Conservation (phyloP, 352 stramenopile species). For the Thalassiosira oceanica region DNA sequence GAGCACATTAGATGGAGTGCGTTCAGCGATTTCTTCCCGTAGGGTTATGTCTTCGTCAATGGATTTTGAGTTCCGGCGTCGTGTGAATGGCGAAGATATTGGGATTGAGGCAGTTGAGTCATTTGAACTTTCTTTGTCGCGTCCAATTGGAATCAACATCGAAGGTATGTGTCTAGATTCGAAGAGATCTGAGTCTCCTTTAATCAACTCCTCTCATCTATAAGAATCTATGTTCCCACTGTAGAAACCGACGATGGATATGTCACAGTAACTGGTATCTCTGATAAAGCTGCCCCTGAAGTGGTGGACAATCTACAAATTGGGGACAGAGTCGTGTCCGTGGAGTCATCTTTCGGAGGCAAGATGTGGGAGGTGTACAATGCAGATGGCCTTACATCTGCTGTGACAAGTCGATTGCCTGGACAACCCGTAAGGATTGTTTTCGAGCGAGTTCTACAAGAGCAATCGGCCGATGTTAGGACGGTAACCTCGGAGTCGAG, state of each 20-base stretch:
- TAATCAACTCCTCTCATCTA: no score
- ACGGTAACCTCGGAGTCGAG: slow-evolving; percentile 1
- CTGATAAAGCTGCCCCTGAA: slow-evolving; percentile 51
- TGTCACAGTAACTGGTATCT: slow-evolving; percentile 71
- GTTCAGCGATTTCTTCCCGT: slow-evolving; percentile 63
- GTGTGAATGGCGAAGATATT: not conserved
- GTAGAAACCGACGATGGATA: slow-evolving; percentile 73
- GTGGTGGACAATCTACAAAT: slow-evolving; percentile 59
- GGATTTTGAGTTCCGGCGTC: slow-evolving; percentile 64
- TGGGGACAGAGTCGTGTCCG: slow-evolving; percentile 69
- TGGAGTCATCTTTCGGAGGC: slow-evolving; percentile 68
- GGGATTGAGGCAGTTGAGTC: slow-evolving; percentile 30
- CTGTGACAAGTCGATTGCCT: slow-evolving; percentile 71
- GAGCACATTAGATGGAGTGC: slow-evolving; percentile 73
- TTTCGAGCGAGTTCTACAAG: slow-evolving; percentile 58
- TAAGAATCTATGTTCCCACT: not conserved
- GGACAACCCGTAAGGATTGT: slow-evolving; percentile 66
- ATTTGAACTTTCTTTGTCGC: slow-evolving; percentile 66
- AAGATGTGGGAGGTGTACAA: slow-evolving; percentile 78
- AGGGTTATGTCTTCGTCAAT: slow-evolving; percentile 49
- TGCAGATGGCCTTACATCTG: slow-evolving; percentile 72
- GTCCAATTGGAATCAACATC: slow-evolving; percentile 75
- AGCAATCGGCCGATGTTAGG: slow-evolving; percentile 3
- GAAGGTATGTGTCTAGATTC: no score
- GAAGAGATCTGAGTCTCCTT: no score